These are phyloP conservation scores for Phytophthora macrochlamydospora DNA, from an alignment of 352 stramenopile species.

Conservation along the genomic window DNA sequence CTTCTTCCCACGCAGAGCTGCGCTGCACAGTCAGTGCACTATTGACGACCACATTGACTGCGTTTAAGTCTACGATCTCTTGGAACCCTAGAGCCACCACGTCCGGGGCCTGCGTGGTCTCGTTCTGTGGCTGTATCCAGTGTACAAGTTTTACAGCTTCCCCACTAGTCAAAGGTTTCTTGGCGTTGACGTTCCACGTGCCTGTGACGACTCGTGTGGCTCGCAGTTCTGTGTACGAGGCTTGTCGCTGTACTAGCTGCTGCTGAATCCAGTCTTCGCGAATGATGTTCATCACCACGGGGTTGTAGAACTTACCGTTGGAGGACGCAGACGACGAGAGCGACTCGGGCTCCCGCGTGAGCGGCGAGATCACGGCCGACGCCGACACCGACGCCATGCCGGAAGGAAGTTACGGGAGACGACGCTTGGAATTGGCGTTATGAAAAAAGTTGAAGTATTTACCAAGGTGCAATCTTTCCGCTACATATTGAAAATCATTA, in stretches of 20 bases:
- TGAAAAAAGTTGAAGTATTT: too few species aligned
- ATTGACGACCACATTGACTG: slow-evolving; percentile 98
- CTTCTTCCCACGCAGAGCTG: slow-evolving; percentile 90
- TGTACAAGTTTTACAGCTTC: slow-evolving; percentile 66
- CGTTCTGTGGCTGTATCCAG: slow-evolving; percentile 58
- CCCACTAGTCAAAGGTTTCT: slow-evolving; percentile 90
- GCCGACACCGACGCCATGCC: too few species aligned
- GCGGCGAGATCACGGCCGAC: too few species aligned
- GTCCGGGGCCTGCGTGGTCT: slow-evolving; percentile 40
- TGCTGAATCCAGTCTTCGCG: slow-evolving; percentile 90
- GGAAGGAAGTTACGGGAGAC: too few species aligned
- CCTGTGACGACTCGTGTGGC: slow-evolving; percentile 71
- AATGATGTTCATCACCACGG: slow-evolving; percentile 84
- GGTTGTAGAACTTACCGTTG: slow-evolving; percentile 81
- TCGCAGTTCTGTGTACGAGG: slow-evolving; percentile 71
- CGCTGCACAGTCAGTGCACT: slow-evolving; percentile 92
- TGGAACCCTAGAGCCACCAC: slow-evolving; percentile 92
- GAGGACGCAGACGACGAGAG: slow-evolving; percentile 12
- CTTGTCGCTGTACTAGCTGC: slow-evolving; percentile 63
- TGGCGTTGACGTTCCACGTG: slow-evolving; percentile 99
- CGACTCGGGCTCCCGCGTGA: slow-evolving; percentile 7
- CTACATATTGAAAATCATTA: too few species aligned
- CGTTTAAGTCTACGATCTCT: slow-evolving; percentile 99
- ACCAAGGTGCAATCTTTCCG: too few species aligned
- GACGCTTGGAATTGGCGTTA: too few species aligned